A percentile compares a stretch with the other conserved stretches of the same genome.
phyloP scores from a whole-genome alignment of 2,329 filamentous ascomycete species.

The Aspergillus fructus region DNA sequence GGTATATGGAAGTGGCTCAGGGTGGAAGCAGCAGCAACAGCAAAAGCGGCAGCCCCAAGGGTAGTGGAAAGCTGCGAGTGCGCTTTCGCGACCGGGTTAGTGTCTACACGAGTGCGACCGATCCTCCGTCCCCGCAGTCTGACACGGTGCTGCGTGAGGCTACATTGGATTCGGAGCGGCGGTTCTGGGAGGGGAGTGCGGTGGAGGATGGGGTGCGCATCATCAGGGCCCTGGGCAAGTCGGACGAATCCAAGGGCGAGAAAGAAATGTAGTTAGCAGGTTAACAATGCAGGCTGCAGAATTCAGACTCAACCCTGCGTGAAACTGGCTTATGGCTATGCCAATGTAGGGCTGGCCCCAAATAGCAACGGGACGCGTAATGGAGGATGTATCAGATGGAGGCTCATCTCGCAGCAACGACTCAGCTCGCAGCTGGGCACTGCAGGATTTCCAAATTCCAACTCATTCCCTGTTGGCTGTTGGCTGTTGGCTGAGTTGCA shows the following conservation, averaged over 20 bases:
- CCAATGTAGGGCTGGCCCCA: background rate
- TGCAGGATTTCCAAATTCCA: background rate
- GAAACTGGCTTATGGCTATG: too few relatives aligned
- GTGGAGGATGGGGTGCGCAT: slow-evolving; percentile 51
- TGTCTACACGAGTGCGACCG: slow-evolving; percentile 27
- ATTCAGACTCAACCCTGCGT: too few relatives aligned
- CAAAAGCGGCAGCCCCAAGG: background rate
- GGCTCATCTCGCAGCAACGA: too few relatives aligned
- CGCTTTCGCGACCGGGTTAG: slow-evolving; percentile 36
- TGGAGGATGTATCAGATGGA: background rate
- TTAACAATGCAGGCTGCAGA: background rate
- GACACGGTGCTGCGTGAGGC: slow-evolving; percentile 26
- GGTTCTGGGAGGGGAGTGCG: slow-evolving; percentile 57
- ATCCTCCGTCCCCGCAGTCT: slow-evolving; percentile 21
- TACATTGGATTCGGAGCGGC: slow-evolving; percentile 43
- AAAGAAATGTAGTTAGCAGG: background rate
- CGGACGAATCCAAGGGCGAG: background rate
- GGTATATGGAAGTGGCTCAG: slow-evolving; percentile 54
- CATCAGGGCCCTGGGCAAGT: slow-evolving; percentile 45
- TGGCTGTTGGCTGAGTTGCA: too few relatives aligned
- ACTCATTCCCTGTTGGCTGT: too few relatives aligned
- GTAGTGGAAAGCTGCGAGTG: slow-evolving; percentile 21
- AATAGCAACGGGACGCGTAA: background rate
- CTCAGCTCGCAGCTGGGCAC: too few relatives aligned
- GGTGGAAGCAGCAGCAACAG: slow-evolving; percentile 3